Conservation (phyloP, 2,329 filamentous ascomycete genomes). For the Curvularia sp. region DNA sequence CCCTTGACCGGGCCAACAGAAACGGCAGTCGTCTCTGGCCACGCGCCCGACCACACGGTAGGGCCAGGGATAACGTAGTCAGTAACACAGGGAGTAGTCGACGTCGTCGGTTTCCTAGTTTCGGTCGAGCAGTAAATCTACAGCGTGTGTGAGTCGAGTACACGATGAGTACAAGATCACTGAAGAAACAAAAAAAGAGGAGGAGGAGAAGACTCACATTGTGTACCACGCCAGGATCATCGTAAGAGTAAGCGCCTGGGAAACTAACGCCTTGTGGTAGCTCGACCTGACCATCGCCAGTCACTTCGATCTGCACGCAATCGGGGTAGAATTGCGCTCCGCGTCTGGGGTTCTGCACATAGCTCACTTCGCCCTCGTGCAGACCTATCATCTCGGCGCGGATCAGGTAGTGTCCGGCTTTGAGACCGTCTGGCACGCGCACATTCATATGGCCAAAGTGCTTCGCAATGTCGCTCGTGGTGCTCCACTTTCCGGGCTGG, state of each 20-base stretch:
- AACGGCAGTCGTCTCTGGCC: conserved; percentile 45
- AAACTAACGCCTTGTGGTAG: conserved; percentile 55
- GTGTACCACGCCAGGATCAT: conserved; percentile 48
- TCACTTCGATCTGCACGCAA: conserved; percentile 53
- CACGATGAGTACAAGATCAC: not conserved
- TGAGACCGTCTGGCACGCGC: conserved; percentile 45
- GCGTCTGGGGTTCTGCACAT: conserved; percentile 34
- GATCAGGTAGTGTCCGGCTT: conserved; percentile 53
- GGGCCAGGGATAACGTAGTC: conserved; percentile 54
- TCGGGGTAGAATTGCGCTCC: conserved; percentile 55
- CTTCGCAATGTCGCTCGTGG: conserved; percentile 34
- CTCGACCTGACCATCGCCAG: conserved; percentile 37
- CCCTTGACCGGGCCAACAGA: conserved; percentile 39
- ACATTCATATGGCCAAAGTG: conserved; percentile 41
- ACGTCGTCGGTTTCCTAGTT: conserved; percentile 36
- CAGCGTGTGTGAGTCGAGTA: not conserved
- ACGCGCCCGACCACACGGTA: conserved; percentile 47
- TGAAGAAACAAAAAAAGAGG: not conserved
- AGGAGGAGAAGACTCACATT: conserved; percentile 33
- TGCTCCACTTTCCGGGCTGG: conserved; percentile 47
- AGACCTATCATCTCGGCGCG: conserved; percentile 56
- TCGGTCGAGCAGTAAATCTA: conserved; percentile 50
- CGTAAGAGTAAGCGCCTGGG: conserved; percentile 51
- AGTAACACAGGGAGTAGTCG: conserved; percentile 31
- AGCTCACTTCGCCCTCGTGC: conserved; percentile 48